phyloP scores from a whole-genome alignment of 2,329 filamentous ascomycete species.

The Paraconiothyrium brasiliense region DNA sequence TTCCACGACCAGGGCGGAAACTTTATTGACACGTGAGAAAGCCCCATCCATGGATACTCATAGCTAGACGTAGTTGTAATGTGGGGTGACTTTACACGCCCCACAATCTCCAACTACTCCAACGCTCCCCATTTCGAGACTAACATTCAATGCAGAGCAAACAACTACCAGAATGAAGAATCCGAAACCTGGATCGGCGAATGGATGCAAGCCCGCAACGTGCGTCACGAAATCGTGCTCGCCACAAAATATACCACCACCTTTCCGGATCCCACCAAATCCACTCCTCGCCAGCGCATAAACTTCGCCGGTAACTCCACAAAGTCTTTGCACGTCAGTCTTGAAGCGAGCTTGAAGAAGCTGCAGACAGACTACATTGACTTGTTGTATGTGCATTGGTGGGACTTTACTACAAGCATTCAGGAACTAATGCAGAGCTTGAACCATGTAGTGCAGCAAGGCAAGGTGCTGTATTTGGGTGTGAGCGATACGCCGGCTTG shows the following conservation, averaged over 20 bases:
- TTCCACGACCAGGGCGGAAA: slow-evolving; percentile 61
- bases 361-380: slow-evolving; percentile 55
- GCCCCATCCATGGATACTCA: neutral
- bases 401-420: slow-evolving; percentile 51
- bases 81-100: slow-evolving; percentile 8
- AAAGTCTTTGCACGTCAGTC: slow-evolving; percentile 49
- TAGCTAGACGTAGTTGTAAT: neutral
- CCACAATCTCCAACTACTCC: slow-evolving; percentile 1
- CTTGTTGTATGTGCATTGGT: slow-evolving; percentile 53
- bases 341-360: slow-evolving; percentile 53
- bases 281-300: slow-evolving; percentile 36
- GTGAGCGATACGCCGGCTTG: slow-evolving; percentile 51
- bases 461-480: slow-evolving; percentile 53
- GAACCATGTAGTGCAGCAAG: slow-evolving; percentile 44
- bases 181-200: slow-evolving; percentile 61
- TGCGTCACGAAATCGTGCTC: slow-evolving; percentile 62
- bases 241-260: slow-evolving; percentile 63
- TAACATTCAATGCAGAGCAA: slow-evolving; percentile 47
- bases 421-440: slow-evolving; percentile 51
- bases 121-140: neutral
- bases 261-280: slow-evolving; percentile 34
- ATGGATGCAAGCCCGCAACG: slow-evolving; percentile 58
- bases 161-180: slow-evolving; percentile 59
- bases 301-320: slow-evolving; percentile 57
- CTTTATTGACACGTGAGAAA: slow-evolving; percentile 59